These are phyloP conservation scores for Colletotrichum limetticola DNA, from an alignment of 2,329 filamentous ascomycete genomes.

Conservation along the genomic window DNA sequence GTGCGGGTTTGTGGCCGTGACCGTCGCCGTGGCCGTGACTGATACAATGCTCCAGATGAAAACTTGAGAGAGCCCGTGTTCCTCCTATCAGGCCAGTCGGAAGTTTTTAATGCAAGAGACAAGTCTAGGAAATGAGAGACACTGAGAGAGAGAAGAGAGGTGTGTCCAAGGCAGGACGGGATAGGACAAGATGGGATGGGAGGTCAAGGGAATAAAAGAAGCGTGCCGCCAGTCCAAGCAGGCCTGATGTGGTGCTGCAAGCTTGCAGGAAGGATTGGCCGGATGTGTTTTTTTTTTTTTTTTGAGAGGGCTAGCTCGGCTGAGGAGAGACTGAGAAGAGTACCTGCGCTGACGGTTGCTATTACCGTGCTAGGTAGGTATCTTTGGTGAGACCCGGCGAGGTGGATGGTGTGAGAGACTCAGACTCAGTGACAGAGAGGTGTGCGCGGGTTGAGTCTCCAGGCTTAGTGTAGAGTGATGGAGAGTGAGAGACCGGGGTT, in stretches of 20 bases:
- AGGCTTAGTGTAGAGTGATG: too few relatives aligned
- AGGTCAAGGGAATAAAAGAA: background rate
- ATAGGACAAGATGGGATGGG: background rate
- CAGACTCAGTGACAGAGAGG: background rate
- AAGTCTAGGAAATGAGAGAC: background rate
- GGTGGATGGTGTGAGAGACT: constrained; percentile 1
- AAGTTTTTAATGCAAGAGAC: background rate
- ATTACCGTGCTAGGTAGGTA: constrained; percentile 17
- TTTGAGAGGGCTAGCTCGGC: constrained; percentile 27
- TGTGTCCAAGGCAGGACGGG: background rate
- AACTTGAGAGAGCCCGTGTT: background rate
- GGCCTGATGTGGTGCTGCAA: constrained; percentile 7
- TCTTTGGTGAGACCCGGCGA: constrained; percentile 6
- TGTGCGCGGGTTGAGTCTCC: too few relatives aligned
- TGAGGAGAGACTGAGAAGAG: background rate
- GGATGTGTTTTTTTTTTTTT: background rate
- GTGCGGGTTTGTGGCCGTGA: constrained; percentile 16
- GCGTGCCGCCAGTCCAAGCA: constrained; percentile 18
- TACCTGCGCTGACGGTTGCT: constrained; percentile 8
- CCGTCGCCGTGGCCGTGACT: constrained; percentile 5
- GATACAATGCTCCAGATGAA: constrained; percentile 7
- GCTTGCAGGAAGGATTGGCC: constrained; percentile 20
- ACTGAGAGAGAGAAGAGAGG: background rate
- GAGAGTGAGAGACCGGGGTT: constrained; percentile 12
- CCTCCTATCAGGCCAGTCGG: constrained; percentile 10